phyloP scores from a whole-genome alignment of 768 basidiomycete genomes.

The Boletus sensibilis region DNA sequence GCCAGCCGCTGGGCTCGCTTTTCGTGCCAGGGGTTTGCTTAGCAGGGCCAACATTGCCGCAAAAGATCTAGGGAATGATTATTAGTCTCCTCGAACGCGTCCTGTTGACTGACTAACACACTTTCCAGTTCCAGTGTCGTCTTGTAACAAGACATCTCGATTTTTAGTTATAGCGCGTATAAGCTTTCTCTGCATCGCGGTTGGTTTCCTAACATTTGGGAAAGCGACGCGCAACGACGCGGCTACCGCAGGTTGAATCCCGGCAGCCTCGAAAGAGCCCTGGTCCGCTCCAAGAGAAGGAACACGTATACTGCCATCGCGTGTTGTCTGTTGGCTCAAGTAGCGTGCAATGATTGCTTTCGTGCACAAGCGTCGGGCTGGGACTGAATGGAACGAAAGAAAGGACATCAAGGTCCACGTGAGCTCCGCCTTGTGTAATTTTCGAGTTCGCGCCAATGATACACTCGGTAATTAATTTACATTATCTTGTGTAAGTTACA shows the following conservation, averaged over 20 bases:
- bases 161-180: constrained; percentile 58
- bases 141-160: constrained; percentile 64
- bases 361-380: constrained; percentile 21
- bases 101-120: constrained; percentile 35
- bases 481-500: constrained; percentile 16
- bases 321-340: constrained; percentile 26
- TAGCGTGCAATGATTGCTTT: constrained; percentile 23
- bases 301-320: background rate
- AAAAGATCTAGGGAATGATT: constrained; percentile 54
- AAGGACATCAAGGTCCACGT: constrained; percentile 29
- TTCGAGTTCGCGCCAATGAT: background rate
- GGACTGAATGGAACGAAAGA: constrained; percentile 6
- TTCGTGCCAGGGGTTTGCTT: constrained; percentile 46
- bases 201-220: constrained; percentile 58
- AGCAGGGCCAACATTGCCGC: constrained; percentile 65
- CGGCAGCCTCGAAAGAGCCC: constrained; percentile 48
- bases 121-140: constrained; percentile 80
- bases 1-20: constrained; percentile 10
- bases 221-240: constrained; percentile 56
- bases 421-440: background rate
- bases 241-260: constrained; percentile 49
- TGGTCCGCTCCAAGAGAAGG: constrained; percentile 1
- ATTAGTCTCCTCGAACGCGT: constrained; percentile 2
- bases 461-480: constrained; percentile 2
- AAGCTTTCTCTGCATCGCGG: constrained; percentile 55